Evolutionary conservation across 768 basidiomycete genomes (phyloP).

Genomic region (Pisolithus orientalis): DNA sequence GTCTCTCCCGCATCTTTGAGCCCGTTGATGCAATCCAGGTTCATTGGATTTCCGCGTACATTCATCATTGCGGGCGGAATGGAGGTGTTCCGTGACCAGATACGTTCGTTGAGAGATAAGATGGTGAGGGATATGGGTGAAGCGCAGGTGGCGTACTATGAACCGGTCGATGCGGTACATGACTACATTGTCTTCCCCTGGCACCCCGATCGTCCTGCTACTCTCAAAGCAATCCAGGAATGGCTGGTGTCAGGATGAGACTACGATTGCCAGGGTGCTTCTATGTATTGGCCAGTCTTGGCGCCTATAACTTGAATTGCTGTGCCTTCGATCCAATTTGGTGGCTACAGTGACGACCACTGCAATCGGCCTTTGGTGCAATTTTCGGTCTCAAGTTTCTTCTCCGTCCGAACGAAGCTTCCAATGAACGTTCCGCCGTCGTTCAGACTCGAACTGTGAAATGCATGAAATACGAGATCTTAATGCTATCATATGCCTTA

Average conservation of each 20-base stretch:
- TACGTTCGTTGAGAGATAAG: conserved; percentile 18
- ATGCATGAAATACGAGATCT: too few species aligned
- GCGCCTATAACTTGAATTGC: too few species aligned
- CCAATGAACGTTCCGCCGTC: too few species aligned
- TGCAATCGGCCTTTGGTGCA: too few species aligned
- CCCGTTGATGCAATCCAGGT: conserved; percentile 7
- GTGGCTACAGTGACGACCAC: too few species aligned
- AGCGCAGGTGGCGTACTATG: conserved; percentile 14
- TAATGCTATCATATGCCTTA: too few species aligned
- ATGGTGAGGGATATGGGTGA: conserved; percentile 20
- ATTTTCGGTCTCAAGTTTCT: too few species aligned
- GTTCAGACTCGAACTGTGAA: too few species aligned
- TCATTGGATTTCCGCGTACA: conserved; percentile 23
- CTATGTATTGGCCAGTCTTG: too few species aligned
- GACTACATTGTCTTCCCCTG: conserved; percentile 13
- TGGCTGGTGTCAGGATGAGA: neutral
- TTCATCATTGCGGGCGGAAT: conserved; percentile 20
- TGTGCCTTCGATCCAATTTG: too few species aligned
- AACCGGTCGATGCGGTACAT: conserved; percentile 16
- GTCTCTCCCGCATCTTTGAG: conserved; percentile 9
- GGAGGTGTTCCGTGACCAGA: conserved; percentile 22
- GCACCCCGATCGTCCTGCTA: conserved; percentile 2
- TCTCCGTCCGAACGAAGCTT: too few species aligned
- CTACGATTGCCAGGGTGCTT: too few species aligned
- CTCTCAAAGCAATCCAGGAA: neutral